Base-by-base conservation (phyloP, 2,329 filamentous ascomycete species). In the Paecilomyces dactylethromorphus region DNA sequence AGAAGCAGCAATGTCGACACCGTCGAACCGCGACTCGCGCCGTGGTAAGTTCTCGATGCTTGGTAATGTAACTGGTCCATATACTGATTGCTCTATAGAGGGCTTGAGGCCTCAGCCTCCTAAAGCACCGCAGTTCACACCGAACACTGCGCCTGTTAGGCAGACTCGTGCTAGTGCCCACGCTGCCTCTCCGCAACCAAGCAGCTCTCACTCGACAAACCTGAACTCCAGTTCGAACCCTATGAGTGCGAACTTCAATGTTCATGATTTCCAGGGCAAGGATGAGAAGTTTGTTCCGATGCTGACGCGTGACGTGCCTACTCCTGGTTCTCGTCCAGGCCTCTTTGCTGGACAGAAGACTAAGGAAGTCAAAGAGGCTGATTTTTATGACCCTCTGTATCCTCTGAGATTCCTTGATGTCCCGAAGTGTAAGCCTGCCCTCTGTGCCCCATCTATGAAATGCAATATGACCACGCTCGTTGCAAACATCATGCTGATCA, bases 281-380 rank as follows among this genome's bases (percentile, higher is more conserved):
- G 70, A 71, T n/a, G 72, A 71, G 31, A 68, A 60, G 33, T 64
- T 68, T 55, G 65, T 76, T 33, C 74, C 74, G 3, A 72, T 77
- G 66, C 74, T 72, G 10, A 72, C 70, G 31, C 72, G 74, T 21
- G 74, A 76, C 52, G 74, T 78, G 31, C 64, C 68, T 21, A 79
- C 77, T 1, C 77, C 77, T 33, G 73, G 74, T 31, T 78, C 79
- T 57, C 70, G 74, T 53, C 75, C 75, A 4, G 68, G 66, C n/a
- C 59, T 75, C 11, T 77, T 75, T 53, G 59, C 66, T 49, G 64
- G 61, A 54, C 59, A 66, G 24, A 63, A 66, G 62, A 62, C 61
- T 26, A 75, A 76, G 58, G 55, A 62, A 13, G 64, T 62, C 4
- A 72, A 70, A 32, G 68, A 70, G 58, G 64, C 74, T n/a, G 69